phyloP scores from a whole-genome alignment of 1,284 basidiomycete genomes.

The Schizophyllum amplum region DNA sequence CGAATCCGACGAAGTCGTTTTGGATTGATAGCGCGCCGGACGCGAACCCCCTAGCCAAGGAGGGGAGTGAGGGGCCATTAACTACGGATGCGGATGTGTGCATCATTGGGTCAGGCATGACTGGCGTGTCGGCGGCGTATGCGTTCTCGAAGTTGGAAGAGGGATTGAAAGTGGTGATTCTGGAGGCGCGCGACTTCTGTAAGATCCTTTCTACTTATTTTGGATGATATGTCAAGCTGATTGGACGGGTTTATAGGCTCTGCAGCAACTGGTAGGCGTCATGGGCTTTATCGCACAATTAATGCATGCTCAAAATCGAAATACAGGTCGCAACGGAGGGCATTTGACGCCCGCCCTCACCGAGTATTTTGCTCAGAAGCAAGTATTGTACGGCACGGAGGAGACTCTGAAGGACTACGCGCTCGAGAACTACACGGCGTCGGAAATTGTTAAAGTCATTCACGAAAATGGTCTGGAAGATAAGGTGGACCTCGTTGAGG shows the following conservation, averaged over 20 bases:
- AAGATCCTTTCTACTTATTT: slow-evolving; percentile 17
- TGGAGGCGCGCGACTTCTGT: slow-evolving; percentile 80
- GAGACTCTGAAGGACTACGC: slow-evolving; percentile 48
- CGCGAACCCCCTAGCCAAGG: slow-evolving; percentile 54
- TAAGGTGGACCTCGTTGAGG: slow-evolving; percentile 55
- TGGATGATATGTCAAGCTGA: background rate
- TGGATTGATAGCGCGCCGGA: slow-evolving; percentile 50
- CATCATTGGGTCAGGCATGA: slow-evolving; percentile 73
- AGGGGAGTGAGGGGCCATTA: slow-evolving; percentile 54
- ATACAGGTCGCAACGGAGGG: slow-evolving; percentile 66
- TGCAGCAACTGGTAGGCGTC: slow-evolving; percentile 8
- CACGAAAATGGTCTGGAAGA: slow-evolving; percentile 32
- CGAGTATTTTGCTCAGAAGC: slow-evolving; percentile 32
- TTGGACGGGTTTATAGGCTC: slow-evolving; percentile 3
- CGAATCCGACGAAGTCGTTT: slow-evolving; percentile 60
- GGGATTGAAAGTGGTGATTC: slow-evolving; percentile 42
- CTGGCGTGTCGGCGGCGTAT: slow-evolving; percentile 65
- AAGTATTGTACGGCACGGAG: slow-evolving; percentile 34
- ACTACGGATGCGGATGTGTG: slow-evolving; percentile 58
- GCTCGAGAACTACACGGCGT: slow-evolving; percentile 51
- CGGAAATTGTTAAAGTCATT: slow-evolving; percentile 43
- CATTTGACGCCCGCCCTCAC: slow-evolving; percentile 57
- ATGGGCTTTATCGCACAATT: background rate
- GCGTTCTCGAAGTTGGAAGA: slow-evolving; percentile 41
- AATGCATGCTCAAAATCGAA: slow-evolving; percentile 21